Base-by-base conservation (phyloP, 306 rosid genomes). In the Hippophae gyantsensis region DNA sequence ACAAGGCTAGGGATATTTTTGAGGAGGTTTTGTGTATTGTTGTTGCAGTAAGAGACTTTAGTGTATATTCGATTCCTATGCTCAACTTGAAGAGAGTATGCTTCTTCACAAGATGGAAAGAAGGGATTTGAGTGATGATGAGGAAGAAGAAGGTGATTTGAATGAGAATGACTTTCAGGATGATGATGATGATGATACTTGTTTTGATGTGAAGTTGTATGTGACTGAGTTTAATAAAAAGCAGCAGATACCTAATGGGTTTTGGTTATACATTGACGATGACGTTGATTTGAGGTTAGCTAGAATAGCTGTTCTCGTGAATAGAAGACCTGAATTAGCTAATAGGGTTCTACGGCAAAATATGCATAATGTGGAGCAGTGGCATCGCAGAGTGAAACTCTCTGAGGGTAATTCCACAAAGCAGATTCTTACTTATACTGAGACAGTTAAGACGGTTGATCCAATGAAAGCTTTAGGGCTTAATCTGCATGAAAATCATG, bases 391-490 rank as follows among this genome's bases (percentile, higher is more conserved):
- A 77, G 86, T 90, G 63, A 90, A 87, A 84, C 89, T 90, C 23
- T 90, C 85, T 66, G 95, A 90, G 76, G 95, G 96, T 8, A 87
- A 87, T 62, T 92, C 96, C n/a, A 78, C 95, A 0, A 90, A 72
- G 75, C 95, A 90, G 82, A 92, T 92, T 54, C 75, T 92, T 58
- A 92, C 96, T 11, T 92, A 87, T 73, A 92, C 98, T 0, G 96
- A 92, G 78, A 96, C 98, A 0, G 96, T 92, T 57, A 87, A 89
- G 81, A 87, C 96, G 0, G 72, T 92, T 56, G 96, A 92, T 61
- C 98, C 96, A 12, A 87, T 81, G 89, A 86, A 87, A 70, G 98
- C 89, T 1, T 92, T 90, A 57, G 98, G 98, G 70, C 87, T 96
- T 10, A 85, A 81, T 75, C 78, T 90, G 58, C 87, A 87, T 23